A percentile compares a stretch with the other conserved stretches of the same genome.
Conservation (phyloP, 352 stramenopile species). For the Blastocystis hominis region DNA sequence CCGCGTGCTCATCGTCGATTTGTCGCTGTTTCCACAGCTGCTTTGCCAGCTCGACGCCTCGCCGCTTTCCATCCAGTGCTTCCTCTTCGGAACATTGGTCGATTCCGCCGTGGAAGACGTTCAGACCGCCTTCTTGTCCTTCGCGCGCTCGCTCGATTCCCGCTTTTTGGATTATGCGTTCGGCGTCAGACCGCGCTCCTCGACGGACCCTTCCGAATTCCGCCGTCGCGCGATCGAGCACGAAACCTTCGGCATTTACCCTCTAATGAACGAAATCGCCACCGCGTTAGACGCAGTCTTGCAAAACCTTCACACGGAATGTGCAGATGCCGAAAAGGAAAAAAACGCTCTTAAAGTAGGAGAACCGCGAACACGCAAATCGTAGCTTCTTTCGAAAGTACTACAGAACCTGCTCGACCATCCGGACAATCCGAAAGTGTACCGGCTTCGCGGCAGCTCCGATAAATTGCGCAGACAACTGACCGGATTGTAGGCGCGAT, state of each 20-base stretch:
- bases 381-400: neutral
- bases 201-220: neutral
- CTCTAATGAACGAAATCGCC: neutral
- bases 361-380: neutral
- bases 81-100: neutral
- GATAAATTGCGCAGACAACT: neutral
- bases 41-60: neutral
- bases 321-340: neutral
- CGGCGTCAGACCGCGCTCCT: neutral
- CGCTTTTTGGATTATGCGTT: neutral
- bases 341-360: neutral
- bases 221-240: neutral
- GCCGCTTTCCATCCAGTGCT: neutral
- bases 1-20: neutral
- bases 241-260: neutral
- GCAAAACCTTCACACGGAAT: neutral
- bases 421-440: neutral
- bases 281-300: neutral
- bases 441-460: neutral
- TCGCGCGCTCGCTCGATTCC: neutral
- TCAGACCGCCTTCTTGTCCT: neutral
- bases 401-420: neutral
- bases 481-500: neutral
- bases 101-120: neutral
- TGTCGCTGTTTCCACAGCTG: conserved; percentile 1